phyloP scores from a whole-genome alignment of 768 basidiomycete genomes.

The Kwoniella sp. region DNA sequence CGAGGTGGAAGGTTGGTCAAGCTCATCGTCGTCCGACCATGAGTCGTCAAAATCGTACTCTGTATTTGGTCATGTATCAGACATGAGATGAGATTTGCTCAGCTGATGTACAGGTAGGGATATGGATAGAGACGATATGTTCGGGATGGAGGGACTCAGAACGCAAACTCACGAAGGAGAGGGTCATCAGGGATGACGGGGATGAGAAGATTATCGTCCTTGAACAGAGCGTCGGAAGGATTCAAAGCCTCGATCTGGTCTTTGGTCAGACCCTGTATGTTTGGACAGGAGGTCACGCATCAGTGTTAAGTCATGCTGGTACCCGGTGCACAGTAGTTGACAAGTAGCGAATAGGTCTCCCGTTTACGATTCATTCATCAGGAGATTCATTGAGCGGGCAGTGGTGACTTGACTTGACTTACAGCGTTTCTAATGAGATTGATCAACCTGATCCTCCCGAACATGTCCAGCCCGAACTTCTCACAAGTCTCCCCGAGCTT shows the following conservation, averaged over 20 bases:
- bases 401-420: slow-evolving; percentile 17
- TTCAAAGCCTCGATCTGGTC: slow-evolving; percentile 20
- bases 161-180: slow-evolving; percentile 70
- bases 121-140: not conserved
- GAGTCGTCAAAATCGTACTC: slow-evolving; percentile 69
- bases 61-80: slow-evolving; percentile 41
- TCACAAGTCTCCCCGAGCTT: slow-evolving; percentile 28
- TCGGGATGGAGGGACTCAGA: too few relatives aligned
- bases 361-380: too few relatives aligned
- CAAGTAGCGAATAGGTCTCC: too few relatives aligned
- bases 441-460: slow-evolving; percentile 76
- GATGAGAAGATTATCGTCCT: slow-evolving; percentile 75
- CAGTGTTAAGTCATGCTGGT: too few relatives aligned
- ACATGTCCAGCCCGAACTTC: slow-evolving; percentile 65
- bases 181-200: slow-evolving; percentile 86
- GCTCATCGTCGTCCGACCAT: slow-evolving; percentile 64
- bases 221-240: slow-evolving; percentile 64
- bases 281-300: too few relatives aligned
- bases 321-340: too few relatives aligned
- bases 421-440: slow-evolving; percentile 73
- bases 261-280: slow-evolving; percentile 15
- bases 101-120: not conserved
- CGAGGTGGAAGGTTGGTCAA: slow-evolving; percentile 21
- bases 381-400: not conserved
- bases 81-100: not conserved